These are phyloP conservation scores for Cokeromyces recurvatus DNA, from an alignment of 371 early-diverging fungal species.

Conservation along the genomic window DNA sequence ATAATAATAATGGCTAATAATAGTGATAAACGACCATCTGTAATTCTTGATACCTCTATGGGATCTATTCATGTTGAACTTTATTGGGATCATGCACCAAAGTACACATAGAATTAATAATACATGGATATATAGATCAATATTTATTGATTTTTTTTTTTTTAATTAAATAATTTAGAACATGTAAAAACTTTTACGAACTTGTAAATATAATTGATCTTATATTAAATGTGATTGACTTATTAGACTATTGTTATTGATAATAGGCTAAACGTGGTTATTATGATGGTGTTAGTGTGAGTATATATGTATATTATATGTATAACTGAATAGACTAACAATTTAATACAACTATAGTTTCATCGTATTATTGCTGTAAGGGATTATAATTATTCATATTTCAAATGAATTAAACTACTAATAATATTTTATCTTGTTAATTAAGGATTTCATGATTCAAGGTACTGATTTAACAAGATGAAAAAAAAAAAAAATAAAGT, in stretches of 20 bases:
- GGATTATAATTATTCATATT: not conserved
- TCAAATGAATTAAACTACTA: not conserved
- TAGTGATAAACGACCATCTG: too few species aligned
- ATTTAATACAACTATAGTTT: constrained; percentile 44
- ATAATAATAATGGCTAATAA: too few species aligned
- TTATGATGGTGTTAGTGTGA: constrained; percentile 64
- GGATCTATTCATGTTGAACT: constrained; percentile 64
- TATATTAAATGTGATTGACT: not conserved
- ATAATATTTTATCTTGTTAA: not conserved
- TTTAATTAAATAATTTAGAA: constrained; percentile 26
- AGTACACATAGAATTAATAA: constrained; percentile 10
- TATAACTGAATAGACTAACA: too few species aligned
- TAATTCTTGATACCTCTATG: constrained; percentile 63
- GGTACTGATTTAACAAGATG: too few species aligned
- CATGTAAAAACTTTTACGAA: constrained; percentile 76
- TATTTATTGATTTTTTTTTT: not conserved
- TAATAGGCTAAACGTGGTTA: constrained; percentile 60
- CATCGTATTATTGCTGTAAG: constrained; percentile 75
- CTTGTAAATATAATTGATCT: constrained; percentile 52
- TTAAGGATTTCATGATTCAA: constrained; percentile 79
- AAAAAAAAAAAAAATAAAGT: too few species aligned
- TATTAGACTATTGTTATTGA: not conserved
- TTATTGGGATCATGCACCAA: constrained; percentile 72
- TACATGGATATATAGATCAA: too few species aligned
- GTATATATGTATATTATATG: constrained; percentile 21